Evolutionary conservation across 2,329 filamentous ascomycete genomes (phyloP).

Genomic region (Blastomyces gilchristii): DNA sequence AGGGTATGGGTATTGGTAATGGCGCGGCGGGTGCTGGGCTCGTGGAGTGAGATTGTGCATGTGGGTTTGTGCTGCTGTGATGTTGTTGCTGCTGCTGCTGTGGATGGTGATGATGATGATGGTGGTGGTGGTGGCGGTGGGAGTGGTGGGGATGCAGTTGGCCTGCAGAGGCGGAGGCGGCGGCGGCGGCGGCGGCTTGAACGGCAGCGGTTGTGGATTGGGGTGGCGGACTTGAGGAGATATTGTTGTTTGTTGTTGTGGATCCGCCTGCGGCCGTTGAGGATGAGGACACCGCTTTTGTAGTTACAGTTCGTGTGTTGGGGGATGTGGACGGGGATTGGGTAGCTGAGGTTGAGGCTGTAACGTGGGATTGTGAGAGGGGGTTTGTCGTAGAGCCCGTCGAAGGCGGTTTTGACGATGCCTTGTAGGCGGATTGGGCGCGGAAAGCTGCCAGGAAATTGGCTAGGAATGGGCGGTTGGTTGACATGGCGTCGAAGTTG

Average conservation of each 20-base stretch:
- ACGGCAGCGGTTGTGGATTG: slow-evolving; percentile 27
- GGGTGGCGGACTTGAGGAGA: slow-evolving; percentile 9
- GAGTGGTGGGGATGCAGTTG: slow-evolving; percentile 23
- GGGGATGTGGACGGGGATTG: slow-evolving; percentile 33
- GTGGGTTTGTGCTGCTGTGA: slow-evolving; percentile 15
- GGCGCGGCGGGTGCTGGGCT: slow-evolving; percentile 21
- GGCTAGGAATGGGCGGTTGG: slow-evolving; percentile 55
- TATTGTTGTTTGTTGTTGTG: slow-evolving; percentile 16
- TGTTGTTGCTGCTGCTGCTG: slow-evolving; percentile 18
- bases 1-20: slow-evolving; percentile 30
- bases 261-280: slow-evolving; percentile 15
- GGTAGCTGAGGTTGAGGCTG: slow-evolving; percentile 27
- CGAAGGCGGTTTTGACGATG: slow-evolving; percentile 39
- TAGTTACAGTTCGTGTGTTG: slow-evolving; percentile 39
- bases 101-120: slow-evolving; percentile 31
- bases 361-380: slow-evolving; percentile 25
- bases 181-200: slow-evolving; percentile 22
- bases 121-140: slow-evolving; percentile 33
- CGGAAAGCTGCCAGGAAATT: slow-evolving; percentile 59
- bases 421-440: slow-evolving; percentile 52
- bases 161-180: slow-evolving; percentile 15
- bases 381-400: slow-evolving; percentile 21
- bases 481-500: slow-evolving; percentile 43
- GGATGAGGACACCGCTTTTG: slow-evolving; percentile 31
- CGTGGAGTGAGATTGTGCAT: slow-evolving; percentile 16